Evolutionary conservation across 2,329 filamentous ascomycete species (phyloP).

Genomic region (Verticillium dahliae): DNA sequence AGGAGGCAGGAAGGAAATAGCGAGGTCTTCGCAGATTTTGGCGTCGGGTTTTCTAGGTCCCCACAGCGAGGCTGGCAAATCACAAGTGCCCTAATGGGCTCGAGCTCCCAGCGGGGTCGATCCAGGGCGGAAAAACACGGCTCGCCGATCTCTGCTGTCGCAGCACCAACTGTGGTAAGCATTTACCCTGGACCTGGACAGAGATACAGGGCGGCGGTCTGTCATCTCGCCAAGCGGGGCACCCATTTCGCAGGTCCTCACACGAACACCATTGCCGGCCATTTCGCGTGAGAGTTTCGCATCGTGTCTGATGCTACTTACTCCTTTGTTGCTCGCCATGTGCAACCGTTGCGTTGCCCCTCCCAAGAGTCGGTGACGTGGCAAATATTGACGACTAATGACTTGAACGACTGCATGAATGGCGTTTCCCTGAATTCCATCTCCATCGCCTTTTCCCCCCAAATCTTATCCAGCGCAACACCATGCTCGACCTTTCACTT

Average conservation of each 20-base stretch:
- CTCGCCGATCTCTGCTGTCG: background rate
- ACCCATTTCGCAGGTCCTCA: background rate
- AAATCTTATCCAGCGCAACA: background rate
- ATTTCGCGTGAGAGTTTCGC: background rate
- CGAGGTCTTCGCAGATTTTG: background rate
- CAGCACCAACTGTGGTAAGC: background rate
- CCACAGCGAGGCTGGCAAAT: background rate
- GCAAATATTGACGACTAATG: background rate
- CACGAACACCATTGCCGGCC: background rate
- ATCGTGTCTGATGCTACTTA: background rate
- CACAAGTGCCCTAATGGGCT: background rate
- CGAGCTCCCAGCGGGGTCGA: background rate
- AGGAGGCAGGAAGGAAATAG: background rate
- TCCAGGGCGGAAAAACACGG: conserved; percentile 3
- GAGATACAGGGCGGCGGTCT: background rate
- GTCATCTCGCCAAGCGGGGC: background rate
- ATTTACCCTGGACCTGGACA: background rate
- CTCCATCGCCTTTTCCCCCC: background rate
- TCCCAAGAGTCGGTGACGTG: background rate
- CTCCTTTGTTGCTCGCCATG: background rate
- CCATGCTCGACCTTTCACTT: conserved; percentile 13
- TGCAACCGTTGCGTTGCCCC: background rate
- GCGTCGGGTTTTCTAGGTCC: background rate
- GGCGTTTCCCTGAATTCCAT: background rate
- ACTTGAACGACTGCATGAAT: background rate